Evolutionary conservation across 2,329 filamentous ascomycete genomes (phyloP).

Genomic region (Chaetoscypha palmicola): DNA sequence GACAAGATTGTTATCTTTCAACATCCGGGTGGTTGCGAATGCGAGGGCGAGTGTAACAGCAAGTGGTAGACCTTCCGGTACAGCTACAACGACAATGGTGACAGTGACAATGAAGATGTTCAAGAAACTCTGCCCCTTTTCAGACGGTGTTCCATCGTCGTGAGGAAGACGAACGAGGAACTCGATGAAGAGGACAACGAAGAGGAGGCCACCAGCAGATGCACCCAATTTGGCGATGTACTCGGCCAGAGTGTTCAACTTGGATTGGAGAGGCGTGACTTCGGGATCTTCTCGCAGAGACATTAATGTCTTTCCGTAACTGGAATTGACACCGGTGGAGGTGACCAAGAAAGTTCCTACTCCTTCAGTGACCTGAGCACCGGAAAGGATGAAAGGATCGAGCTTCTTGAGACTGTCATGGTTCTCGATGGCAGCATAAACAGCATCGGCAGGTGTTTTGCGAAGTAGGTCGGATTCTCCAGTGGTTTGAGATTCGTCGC

Average conservation of each 20-base stretch:
- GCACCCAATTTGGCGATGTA: conserved; percentile 73
- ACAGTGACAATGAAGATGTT: conserved; percentile 58
- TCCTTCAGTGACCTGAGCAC: conserved; percentile 69
- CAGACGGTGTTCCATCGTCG: conserved; percentile 39
- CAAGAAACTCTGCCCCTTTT: conserved; percentile 56
- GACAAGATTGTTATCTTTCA: conserved; percentile 66
- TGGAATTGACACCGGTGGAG: conserved; percentile 65
- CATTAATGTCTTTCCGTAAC: conserved; percentile 71
- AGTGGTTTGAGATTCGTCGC: conserved; percentile 69
- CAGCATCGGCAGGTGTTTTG: conserved; percentile 59
- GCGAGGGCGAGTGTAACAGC: conserved; percentile 62
- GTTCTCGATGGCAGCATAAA: conserved; percentile 55
- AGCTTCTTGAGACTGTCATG: conserved; percentile 55
- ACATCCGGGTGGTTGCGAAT: conserved; percentile 60
- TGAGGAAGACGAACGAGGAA: conserved; percentile 57
- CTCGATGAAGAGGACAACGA: conserved; percentile 72
- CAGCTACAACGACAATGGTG: conserved; percentile 62
- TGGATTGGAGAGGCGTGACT: conserved; percentile 71
- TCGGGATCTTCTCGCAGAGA: conserved; percentile 69
- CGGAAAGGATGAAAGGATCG: conserved; percentile 76
- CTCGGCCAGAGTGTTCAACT: conserved; percentile 69
- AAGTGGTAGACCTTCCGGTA: conserved; percentile 58
- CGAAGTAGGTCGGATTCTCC: conserved; percentile 68
- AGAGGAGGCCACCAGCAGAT: conserved; percentile 66
- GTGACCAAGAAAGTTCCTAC: conserved; percentile 71